Base-by-base conservation (phyloP, 768 basidiomycete genomes). In the Xanthoconium stramineum region DNA sequence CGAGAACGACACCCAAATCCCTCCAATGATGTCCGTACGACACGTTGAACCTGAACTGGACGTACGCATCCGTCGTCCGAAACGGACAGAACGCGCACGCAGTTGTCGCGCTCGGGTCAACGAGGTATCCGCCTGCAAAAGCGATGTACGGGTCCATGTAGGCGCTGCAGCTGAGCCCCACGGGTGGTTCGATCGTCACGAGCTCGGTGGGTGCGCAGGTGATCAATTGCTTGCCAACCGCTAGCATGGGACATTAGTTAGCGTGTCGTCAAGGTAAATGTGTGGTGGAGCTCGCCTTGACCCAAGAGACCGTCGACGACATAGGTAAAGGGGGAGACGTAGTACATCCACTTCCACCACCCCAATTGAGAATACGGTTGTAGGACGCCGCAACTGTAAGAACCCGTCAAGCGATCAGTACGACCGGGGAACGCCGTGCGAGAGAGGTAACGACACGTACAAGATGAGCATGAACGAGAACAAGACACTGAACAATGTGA, bases 61-160 rank as follows among this genome's bases (percentile, higher is more conserved):
- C 0, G 11, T 28, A 48, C 1, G 39, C n/a, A 61, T 87, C 78
- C 5, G 85, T 84, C 3, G 74, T 78, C 8, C 73, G 61, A 30
- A 76, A 75, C 1, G 81, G 71, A 60, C 88, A 88, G 69, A 81
- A 86, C 20, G 74, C 55, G 65, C 87, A 90, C 43, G 64, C 69
- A n/a, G 69, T 55, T 0, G 80, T 79, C 5, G 84, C 81, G n/a
- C 78, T 66, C 1, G 81, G 76, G 60, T 87, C 79, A 28, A 74
- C 62, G 30, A 89, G 68, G 59, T 84, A 84, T 9, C 87, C 86
- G 0, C 86, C 82, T 6, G 76, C 73, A 1, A 59, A 43, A 0
- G 67, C 55, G 15, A 85, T 82, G 70, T 78, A 91, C 0, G 72
- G 64, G 19, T 67, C 46, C 65, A 87, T 71, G 66, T 82, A 90